Base-by-base conservation (phyloP, 495 filamentous ascomycete species). In the Glutinoglossum americanum region DNA sequence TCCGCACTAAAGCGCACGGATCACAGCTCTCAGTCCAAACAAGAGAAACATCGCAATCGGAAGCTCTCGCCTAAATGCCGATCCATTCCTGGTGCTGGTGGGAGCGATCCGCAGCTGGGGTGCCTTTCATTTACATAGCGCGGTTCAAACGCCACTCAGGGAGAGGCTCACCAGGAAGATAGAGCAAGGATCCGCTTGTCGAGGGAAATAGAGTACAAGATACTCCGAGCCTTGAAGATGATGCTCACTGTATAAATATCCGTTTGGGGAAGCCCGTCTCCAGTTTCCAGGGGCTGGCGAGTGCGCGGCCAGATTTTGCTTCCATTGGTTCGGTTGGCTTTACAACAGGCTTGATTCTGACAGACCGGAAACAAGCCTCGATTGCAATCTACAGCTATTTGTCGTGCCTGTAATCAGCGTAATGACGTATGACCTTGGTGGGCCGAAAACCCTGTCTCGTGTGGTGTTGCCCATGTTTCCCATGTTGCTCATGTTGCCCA, bases 381-480 rank as follows among this genome's bases (percentile, higher is more conserved):
- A 45, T 21, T 45, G 21, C 25, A 21, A 41, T 32, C 7, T 30
- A 23, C 44, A n/a, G 15, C 21, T 3, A 32, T 28, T 27, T 53
- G 23, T 53, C 19, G 49, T 53, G 49, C 49, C 49, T 53, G 23
- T 53, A 53, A 53, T 28, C 49, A 53, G 49, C 49, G 49, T 28
- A 32, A 53, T 53, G 49, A 53, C 49, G 49, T 53, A 30, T 53
- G 49, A 3, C 28, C 11, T 27, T 15, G 21, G 49, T 45, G 28
- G 49, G 15, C 49, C 3, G 49, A 53, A 53, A 53, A 53, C 49
- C 49, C 49, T 53, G 49, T 53, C 49, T 53, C 26, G 49, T 53
- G 23, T 30, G 23, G 49, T 32, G 21, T 53, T 53, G 49, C 49
- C 21, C 47, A n/a, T n/a, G n/a, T n/a, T 19, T 5, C 21, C 47